Base-by-base conservation (phyloP, 345 rosid genomes). In the Crucihimalaya himalaica region DNA sequence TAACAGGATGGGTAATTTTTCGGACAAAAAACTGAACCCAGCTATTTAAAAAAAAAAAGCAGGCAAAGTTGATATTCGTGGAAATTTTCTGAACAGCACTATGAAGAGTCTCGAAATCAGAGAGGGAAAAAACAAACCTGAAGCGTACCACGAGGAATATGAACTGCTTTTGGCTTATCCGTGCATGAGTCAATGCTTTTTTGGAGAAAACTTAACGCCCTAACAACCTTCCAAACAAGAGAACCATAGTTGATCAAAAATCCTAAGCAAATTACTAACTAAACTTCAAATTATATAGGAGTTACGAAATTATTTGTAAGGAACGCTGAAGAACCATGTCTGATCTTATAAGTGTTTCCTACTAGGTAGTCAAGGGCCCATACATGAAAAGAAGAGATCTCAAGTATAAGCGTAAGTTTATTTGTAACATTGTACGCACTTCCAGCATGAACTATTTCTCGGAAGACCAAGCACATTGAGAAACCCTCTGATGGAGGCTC, bases 81-180 rank as follows among this genome's bases (percentile, higher is more conserved):
- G 61, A 29, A 39, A 39, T 27, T 59, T 47, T 39, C 35, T 29
- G 63, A 53, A n/a, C 9, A 1, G 18, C 56, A 43, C 23, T 25
- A 43, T 5, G 46, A 60, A 53, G 74, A 60, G 58, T 43, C 59
- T 70, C 40, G 59, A 65, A 65, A 46, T 47, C 42, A 0, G 32
- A 23, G 12, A 51, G 69, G 52, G 27, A 28, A 66, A 81, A 75
- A 76, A 83, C 96, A 82, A 76, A 94, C 98, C 97, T 94, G 97
- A 74, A 94, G 97, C 31, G 98, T 91, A 69, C 98, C 98, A 68
- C 98, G 96, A 57, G 95, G 91, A 69, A 94, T 86, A 68, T 83
- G 80, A 77, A 89, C 86, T 66, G 85, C 86, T 78, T 83, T 85
- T 87, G 92, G 91, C 71, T 83, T 85, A 55, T 83, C 71, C 34